Base-by-base conservation (phyloP, 108 stramenopile species). In the Bacterosira constricta region DNA sequence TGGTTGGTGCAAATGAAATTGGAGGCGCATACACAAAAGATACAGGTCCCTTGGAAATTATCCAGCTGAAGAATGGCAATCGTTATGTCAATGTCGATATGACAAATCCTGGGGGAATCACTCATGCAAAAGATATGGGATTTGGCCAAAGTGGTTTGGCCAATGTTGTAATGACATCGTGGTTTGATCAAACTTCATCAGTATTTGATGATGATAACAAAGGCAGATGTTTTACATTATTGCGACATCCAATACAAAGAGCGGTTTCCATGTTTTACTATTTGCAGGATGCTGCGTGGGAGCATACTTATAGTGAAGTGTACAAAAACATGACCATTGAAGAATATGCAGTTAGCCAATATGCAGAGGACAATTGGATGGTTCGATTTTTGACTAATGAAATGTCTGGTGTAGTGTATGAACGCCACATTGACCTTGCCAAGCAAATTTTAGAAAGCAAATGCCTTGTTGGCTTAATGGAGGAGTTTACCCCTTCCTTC, bases 1-100 rank as follows among this genome's bases (percentile, higher is more conserved):
- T 79, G 72, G 35, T 79, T 29, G 78, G 59, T 6, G 78, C 78
- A 15, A 74, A 73, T 69, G 73, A 79, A 39, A 34, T 79, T 0
- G 78, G 78, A 25, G 52, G 25, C 15, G 21, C 39, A 26, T 30
- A 61, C 20, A 44, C 45, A 15, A 63, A 69, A 25, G 62, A 63
- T 12, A 34, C 41, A n/a, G 70, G 37, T 29, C 50, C 35, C 20
- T 39, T 77, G 65, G 65, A 69, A 49, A 39, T 77, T 44, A 35
- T 69, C 4, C n/a, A 44, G 21, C 57, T 69, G 25, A 68, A 77
- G 4, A 69, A 77, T 50, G 76, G 76, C 6, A 77, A 69, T 54
- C 67, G 76, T 1, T 69, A 69, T 32, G 81, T 83, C 52, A 85
- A 85, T 68, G 85, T 85, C 6, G 79, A 85, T 34, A 63, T 82